These are phyloP conservation scores for Multifurca ochricompacta DNA, from an alignment of 768 basidiomycete genomes.

Conservation along the genomic window DNA sequence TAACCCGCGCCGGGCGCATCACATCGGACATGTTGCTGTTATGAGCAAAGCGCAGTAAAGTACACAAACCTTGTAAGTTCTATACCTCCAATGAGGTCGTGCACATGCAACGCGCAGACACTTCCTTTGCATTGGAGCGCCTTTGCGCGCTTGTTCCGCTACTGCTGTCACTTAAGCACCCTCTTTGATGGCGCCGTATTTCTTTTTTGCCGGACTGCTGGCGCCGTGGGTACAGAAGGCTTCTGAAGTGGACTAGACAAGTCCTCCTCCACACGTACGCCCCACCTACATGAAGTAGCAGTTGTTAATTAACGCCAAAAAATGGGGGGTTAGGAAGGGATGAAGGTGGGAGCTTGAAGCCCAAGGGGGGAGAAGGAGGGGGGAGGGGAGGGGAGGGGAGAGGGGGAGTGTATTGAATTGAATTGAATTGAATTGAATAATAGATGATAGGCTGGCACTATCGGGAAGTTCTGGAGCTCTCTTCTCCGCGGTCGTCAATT, in stretches of 20 bases:
- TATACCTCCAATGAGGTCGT: not conserved
- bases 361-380: no score
- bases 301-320: not conserved
- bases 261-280: not conserved
- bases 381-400: no score
- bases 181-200: not conserved
- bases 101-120: not conserved
- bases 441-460: not conserved
- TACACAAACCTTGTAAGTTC: not conserved
- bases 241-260: not conserved
- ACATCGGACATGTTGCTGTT: conserved; percentile 1
- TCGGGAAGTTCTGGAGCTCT: not conserved
- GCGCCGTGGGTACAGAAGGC: not conserved
- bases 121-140: not conserved
- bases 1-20: conserved; percentile 6
- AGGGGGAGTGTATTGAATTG: no score
- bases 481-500: not conserved
- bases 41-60: not conserved
- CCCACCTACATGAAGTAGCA: no score
- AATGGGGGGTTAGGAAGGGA: not conserved
- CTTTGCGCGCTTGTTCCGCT: not conserved
- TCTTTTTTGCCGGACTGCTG: not conserved
- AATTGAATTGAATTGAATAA: no score
- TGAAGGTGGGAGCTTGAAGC: not conserved
- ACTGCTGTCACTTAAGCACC: not conserved